A percentile compares a stretch with the other conserved stretches of the same genome.
These are phyloP conservation scores for Saraca asoca DNA, from an alignment of 331 rosid species.

Conservation along the genomic window DNA sequence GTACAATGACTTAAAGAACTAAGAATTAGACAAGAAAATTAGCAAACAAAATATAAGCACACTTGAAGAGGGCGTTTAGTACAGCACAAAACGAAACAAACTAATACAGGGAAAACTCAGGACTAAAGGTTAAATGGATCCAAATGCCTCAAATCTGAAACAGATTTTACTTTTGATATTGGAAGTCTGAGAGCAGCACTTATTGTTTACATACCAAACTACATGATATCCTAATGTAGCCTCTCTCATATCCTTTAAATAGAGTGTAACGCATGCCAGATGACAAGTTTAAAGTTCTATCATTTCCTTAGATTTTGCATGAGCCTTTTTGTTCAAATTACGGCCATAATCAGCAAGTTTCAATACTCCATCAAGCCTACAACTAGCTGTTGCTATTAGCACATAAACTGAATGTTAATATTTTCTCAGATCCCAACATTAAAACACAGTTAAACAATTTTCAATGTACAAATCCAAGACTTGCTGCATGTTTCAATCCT, in stretches of 20 bases:
- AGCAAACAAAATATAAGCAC: background rate
- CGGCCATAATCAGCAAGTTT: constrained; percentile 5
- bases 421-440: constrained; percentile 19
- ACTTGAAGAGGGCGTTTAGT: background rate
- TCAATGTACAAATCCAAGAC: background rate
- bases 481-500: background rate
- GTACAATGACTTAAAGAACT: background rate
- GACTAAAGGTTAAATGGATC: background rate
- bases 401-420: constrained; percentile 6
- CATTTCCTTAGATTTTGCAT: background rate
- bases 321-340: background rate
- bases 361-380: background rate
- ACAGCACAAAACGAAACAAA: background rate
- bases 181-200: background rate
- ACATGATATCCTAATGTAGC: background rate
- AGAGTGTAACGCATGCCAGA: background rate
- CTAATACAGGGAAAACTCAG: background rate
- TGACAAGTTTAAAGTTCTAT: background rate
- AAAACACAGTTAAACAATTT: background rate
- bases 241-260: background rate
- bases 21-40: background rate
- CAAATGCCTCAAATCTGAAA: background rate
- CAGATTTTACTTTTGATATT: background rate
- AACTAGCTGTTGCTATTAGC: background rate
- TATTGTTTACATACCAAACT: background rate